These are phyloP conservation scores for Rubus idaeus DNA, from an alignment of 306 rosid species.

Conservation along the genomic window DNA sequence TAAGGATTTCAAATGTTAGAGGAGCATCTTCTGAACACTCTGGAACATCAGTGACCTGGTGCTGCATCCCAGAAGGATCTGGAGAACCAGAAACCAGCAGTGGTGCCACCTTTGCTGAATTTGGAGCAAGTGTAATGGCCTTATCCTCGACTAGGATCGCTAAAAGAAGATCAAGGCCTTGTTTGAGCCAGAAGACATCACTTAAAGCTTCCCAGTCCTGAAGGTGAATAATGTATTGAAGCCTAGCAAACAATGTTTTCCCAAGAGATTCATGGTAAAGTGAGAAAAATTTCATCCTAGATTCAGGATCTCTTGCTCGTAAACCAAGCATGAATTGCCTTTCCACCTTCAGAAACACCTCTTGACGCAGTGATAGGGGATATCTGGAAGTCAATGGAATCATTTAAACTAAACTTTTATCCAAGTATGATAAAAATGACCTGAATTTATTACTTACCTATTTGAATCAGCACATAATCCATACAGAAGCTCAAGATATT, in stretches of 20 bases:
- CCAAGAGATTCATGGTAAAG: constrained; percentile 85
- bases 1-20: constrained; percentile 77
- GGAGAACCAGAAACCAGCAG: constrained; percentile 60
- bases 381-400: constrained; percentile 52
- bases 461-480: constrained; percentile 85
- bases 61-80: constrained; percentile 75
- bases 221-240: constrained; percentile 80
- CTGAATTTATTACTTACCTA: constrained; percentile 55
- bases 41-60: constrained; percentile 63
- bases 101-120: constrained; percentile 89
- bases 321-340: constrained; percentile 95
- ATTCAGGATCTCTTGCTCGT: constrained; percentile 89
- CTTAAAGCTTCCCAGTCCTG: constrained; percentile 97
- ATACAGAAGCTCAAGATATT: constrained; percentile 83
- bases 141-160: constrained; percentile 94
- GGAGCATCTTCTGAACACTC: constrained; percentile 78
- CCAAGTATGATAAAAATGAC: constrained; percentile 17
- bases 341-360: constrained; percentile 91
- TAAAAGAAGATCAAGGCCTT: constrained; percentile 96
- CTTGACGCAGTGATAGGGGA: constrained; percentile 66
- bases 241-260: constrained; percentile 78
- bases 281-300: constrained; percentile 80
- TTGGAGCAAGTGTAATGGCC: constrained; percentile 93
- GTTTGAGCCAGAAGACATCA: constrained; percentile 98
- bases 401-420: constrained; percentile 21